phyloP scores from a whole-genome alignment of 169 alveolate species.

The Cryptosporidium andersoni region DNA sequence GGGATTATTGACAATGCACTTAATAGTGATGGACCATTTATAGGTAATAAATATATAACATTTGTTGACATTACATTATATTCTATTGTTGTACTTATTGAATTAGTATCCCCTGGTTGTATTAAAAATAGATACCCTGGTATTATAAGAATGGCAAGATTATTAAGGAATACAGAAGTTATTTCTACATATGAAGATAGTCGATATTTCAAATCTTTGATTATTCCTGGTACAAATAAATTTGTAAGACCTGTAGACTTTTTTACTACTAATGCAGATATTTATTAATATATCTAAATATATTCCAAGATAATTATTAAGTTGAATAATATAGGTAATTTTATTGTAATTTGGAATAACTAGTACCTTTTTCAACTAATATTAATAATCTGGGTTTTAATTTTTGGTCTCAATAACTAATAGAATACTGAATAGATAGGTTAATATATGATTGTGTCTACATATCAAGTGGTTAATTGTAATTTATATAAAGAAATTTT shows the following conservation, averaged over 20 bases:
- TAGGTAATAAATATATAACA: slow-evolving; percentile 17
- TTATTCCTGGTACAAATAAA: slow-evolving; percentile 39
- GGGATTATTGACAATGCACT: background rate
- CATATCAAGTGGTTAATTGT: no score
- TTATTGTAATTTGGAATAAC: background rate
- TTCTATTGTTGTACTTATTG: slow-evolving; percentile 24
- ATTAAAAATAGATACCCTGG: background rate
- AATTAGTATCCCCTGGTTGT: slow-evolving; percentile 41
- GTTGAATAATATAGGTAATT: background rate
- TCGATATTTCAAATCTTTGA: slow-evolving; percentile 25
- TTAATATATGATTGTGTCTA: no score
- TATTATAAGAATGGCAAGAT: background rate
- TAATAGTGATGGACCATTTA: background rate
- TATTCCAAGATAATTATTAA: no score
- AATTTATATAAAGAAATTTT: no score
- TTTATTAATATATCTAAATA: no score
- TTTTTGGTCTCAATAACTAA: no score
- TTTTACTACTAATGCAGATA: background rate
- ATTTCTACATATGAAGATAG: slow-evolving; percentile 18
- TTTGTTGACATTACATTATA: slow-evolving; percentile 6
- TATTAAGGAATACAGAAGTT: slow-evolving; percentile 13
- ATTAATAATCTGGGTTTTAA: no score
- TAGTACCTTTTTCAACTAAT: no score
- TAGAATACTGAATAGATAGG: no score
- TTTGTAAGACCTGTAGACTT: slow-evolving; percentile 47